Evolutionary conservation across 495 filamentous ascomycete species (phyloP), one percentile per base, ranked within the genome.

Genomic region (Trichoderma gamsii): DNA sequence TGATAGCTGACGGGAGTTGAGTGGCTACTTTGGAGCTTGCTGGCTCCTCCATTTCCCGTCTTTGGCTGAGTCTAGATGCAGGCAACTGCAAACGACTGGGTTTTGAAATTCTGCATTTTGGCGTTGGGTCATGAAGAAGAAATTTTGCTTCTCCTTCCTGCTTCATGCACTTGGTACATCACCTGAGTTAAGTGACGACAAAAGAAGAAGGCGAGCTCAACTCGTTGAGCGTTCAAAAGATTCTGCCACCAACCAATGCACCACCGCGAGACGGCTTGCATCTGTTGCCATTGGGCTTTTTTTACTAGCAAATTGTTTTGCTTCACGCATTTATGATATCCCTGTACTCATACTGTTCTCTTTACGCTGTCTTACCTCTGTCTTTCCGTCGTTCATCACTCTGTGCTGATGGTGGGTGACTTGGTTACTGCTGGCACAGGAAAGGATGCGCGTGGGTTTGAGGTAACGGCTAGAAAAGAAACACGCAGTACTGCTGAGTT

Each of bases 301-400:
- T 52, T 52, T 52, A n/a, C 18, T 52, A 52, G 49, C 18, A 52
- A 52, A 52, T 61, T 16, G 27, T 27, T 3, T 32, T 61, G 56
- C 56, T 61, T 61, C 15, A 27, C 56, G 23, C 27, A 21, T 29
- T 61, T 61, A 61, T 61, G 56, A 61, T 61, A 61, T 61, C 56
- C 56, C 56, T 52, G 49, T 52, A n/a, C 49, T 52, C 49, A 23
- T n/a, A n/a, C 49, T 25, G 49, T 52, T 52, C 8, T 52, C 49
- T 21, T n/a, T 52, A 21, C 5, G 43, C 18, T 4, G 7, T n/a
- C 7, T 18, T 9, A 2, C n/a, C 49, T 21, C n/a, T 7, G 5
- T 52, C 18, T 25, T 52, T 16, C 7, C 49, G 16, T 23, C 2
- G 3, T n/a, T 21, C 13, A n/a, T n/a, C 44, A 16, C 44, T 16